Evolutionary conservation across 2,329 filamentous ascomycete genomes (phyloP), one percentile per base, ranked within the genome.

Genomic region (Talaromyces funiculosus): DNA sequence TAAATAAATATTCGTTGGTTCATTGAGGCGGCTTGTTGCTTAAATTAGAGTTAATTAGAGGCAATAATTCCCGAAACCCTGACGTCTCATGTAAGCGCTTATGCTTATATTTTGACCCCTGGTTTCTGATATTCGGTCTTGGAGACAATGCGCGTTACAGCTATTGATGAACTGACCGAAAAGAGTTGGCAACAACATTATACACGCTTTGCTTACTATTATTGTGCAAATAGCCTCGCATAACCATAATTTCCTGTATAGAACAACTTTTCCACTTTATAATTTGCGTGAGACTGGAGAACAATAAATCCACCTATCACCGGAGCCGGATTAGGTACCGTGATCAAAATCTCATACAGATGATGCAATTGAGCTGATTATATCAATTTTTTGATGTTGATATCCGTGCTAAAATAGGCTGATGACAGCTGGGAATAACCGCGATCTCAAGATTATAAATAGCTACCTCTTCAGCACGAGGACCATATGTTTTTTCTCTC

Each of bases 141-240:
- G 51, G 33, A 54, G 35, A 54, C 51, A 40, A 26, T 22, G 40
- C 51, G 29, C 33, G 51, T 54, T 54, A 54, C 51, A 54, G 51
- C 51, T 18, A 24, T n/a, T n/a, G n/a, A n/a, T 54, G 20, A 33
- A 35, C 2, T 33, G 47, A 29, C n/a, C 1, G 26, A 12, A 16
- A 20, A 33, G n/a, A 14, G 29, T n/a, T 10, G 18, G 14, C 47
- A 4, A 33, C 29, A 14, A 51, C 18, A 33, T 3, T 51, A 35
- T 29, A 51, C n/a, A 9, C 9, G 3, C 14, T 24, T 22, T 38
- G 5, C 18, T 37, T 40, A n/a, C n/a, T n/a, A n/a, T n/a, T n/a
- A 22, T 26, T 24, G 33, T 24, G 7, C 7, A 37, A 5, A 8
- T 40, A 54, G 38, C 51, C 7, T 40, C 4, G 24, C 22, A 54